Evolutionary conservation across 1,284 basidiomycete genomes (phyloP).

Genomic region (Ceratobasidium sp.): DNA sequence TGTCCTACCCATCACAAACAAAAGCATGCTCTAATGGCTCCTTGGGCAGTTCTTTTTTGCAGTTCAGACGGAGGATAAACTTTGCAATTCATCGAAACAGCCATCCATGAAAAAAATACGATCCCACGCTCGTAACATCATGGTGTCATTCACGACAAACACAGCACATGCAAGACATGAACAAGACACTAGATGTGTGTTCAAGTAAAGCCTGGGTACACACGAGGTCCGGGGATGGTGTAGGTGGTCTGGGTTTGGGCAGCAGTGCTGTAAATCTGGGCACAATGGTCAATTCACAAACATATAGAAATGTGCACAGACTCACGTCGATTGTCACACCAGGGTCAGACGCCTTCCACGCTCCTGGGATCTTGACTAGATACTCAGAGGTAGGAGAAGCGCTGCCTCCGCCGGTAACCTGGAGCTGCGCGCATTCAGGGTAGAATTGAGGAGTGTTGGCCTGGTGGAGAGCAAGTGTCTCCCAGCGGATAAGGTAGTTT

Average conservation of each 20-base stretch:
- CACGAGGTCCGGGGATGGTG: slow-evolving; percentile 47
- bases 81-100: background rate
- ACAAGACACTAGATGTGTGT: background rate
- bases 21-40: too few species aligned
- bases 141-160: too few species aligned
- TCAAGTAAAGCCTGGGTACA: slow-evolving; percentile 39
- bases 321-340: slow-evolving; percentile 43
- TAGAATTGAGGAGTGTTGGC: slow-evolving; percentile 49
- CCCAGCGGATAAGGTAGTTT: slow-evolving; percentile 44
- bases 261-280: slow-evolving; percentile 46
- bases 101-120: too few species aligned
- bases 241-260: slow-evolving; percentile 48
- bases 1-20: too few species aligned
- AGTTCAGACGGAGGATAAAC: background rate
- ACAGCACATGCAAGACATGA: background rate
- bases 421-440: slow-evolving; percentile 50
- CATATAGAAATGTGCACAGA: background rate
- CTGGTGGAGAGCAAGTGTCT: slow-evolving; percentile 48
- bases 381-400: slow-evolving; percentile 48
- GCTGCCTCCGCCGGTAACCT: slow-evolving; percentile 47
- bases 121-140: too few species aligned
- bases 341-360: slow-evolving; percentile 50
- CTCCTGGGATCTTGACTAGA: slow-evolving; percentile 58
- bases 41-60: background rate
- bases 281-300: background rate